Evolutionary conservation across 1,284 basidiomycete species (phyloP), one percentile per base, ranked within the genome.

Genomic region (Austroboletus rostrupii): DNA sequence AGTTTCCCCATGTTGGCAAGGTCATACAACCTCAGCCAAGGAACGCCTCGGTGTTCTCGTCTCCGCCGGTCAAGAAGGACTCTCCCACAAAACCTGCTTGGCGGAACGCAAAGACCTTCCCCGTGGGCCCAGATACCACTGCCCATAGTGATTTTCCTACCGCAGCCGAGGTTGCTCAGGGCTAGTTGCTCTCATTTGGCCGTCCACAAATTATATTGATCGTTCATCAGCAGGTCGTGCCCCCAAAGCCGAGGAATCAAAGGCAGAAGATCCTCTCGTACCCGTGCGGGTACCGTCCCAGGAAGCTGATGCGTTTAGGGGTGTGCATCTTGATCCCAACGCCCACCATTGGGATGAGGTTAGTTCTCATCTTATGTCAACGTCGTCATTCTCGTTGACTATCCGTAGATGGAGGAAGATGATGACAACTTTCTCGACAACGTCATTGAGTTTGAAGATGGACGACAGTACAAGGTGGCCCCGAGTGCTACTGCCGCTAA

Each of bases 301-400:
- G 58, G 83, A 90, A 59, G 87, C 86, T n/a, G 93, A 96, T 68
- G 88, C 91, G 2, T 97, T 97, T 68, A 80, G 92, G 39, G 92
- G 92, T 0, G 85, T 92, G 2, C 93, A 96, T 70, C 72, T 97
- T 42, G 85, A 95, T 71, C 90, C 92, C 41, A 93, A 94, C 62
- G 84, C 89, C 5, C 90, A 93, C 65, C 92, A 96, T 64, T 97
- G 94, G 94, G 94, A 97, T 61, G 92, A 94, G 78, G 92, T 96
- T 53, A 60, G 88, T 76, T 23, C 28, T 42, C 38, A 36, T 48
- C 21, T 43, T 3, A 29, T 39, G n/a, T 26, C 23, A 26, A 23
- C 41, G 26, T 45, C 31, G 40, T 29, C n/a, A 17, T 37, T n/a
- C 32, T 33, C 6, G 45, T 52, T 59, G 26, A 62, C 49, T 26